phyloP scores from a whole-genome alignment of 2,329 filamentous ascomycete genomes.

The Rugonectria rugulosa region DNA sequence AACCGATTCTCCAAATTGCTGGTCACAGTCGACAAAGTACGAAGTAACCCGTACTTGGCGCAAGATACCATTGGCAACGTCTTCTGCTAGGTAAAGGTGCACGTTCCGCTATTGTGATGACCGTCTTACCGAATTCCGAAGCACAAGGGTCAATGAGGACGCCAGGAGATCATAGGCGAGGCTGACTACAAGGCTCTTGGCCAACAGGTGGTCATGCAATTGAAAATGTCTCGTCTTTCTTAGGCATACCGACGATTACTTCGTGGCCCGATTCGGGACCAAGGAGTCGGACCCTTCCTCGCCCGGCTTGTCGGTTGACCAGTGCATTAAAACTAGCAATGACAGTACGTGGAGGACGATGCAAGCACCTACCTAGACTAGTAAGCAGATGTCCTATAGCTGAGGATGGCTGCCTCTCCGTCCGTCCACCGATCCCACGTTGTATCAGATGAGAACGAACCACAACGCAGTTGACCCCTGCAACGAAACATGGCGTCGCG shows the following conservation, averaged over 20 bases:
- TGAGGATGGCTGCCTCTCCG: not conserved
- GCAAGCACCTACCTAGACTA: not conserved
- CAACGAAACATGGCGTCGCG: too few species aligned
- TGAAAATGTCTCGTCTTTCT: not conserved
- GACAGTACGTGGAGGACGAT: not conserved
- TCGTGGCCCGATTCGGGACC: not conserved
- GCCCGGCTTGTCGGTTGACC: conserved; percentile 2
- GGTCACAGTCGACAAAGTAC: not conserved
- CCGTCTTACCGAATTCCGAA: conserved; percentile 7
- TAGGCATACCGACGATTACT: not conserved
- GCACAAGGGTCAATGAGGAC: conserved; percentile 1
- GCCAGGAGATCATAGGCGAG: conserved; percentile 13
- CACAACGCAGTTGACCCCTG: not conserved
- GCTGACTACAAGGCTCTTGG: not conserved
- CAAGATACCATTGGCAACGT: too few species aligned
- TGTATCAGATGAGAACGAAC: not conserved
- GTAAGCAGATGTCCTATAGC: not conserved
- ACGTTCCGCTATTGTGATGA: conserved; percentile 3
- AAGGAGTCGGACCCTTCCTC: not conserved
- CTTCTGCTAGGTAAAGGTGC: too few species aligned
- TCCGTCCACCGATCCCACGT: not conserved
- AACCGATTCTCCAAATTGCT: not conserved
- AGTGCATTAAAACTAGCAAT: conserved; percentile 5
- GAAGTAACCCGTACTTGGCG: not conserved
- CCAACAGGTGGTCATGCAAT: conserved; percentile 3